phyloP scores from a whole-genome alignment of 1,139 yeast genomes.

The Pichia sp. region DNA sequence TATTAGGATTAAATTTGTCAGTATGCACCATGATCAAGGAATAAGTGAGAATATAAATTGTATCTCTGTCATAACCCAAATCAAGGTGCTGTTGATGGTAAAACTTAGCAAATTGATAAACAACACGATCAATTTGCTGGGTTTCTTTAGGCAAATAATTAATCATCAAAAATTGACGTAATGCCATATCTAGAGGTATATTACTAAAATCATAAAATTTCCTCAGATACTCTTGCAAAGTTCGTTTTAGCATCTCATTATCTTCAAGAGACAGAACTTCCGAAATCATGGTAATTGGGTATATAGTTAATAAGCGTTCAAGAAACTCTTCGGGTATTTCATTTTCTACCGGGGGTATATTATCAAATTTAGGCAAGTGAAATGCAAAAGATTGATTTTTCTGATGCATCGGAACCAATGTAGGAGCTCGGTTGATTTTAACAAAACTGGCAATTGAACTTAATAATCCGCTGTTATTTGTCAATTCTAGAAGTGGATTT shows the following conservation, averaged over 20 bases:
- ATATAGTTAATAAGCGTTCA: constrained; percentile 14
- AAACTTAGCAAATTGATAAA: constrained; percentile 44
- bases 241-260: constrained; percentile 18
- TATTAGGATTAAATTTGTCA: constrained; percentile 56
- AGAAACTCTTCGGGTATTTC: constrained; percentile 17
- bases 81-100: constrained; percentile 34
- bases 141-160: constrained; percentile 57
- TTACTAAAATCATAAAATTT: constrained; percentile 37
- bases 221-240: constrained; percentile 31
- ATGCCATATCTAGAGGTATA: constrained; percentile 54
- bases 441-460: constrained; percentile 23
- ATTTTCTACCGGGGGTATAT: constrained; percentile 5
- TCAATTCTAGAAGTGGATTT: constrained; percentile 10
- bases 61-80: constrained; percentile 35
- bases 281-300: constrained; percentile 17
- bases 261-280: constrained; percentile 16
- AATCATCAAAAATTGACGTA: constrained; percentile 47
- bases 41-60: constrained; percentile 47
- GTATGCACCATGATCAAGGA: constrained; percentile 63
- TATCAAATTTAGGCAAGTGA: neutral
- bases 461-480: constrained; percentile 17
- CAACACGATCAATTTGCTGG: constrained; percentile 61
- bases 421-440: constrained; percentile 12
- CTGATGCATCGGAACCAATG: constrained; percentile 1
- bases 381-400: neutral